Base-by-base conservation (phyloP, 495 filamentous ascomycete species). In the Aspergillus nidulans region DNA sequence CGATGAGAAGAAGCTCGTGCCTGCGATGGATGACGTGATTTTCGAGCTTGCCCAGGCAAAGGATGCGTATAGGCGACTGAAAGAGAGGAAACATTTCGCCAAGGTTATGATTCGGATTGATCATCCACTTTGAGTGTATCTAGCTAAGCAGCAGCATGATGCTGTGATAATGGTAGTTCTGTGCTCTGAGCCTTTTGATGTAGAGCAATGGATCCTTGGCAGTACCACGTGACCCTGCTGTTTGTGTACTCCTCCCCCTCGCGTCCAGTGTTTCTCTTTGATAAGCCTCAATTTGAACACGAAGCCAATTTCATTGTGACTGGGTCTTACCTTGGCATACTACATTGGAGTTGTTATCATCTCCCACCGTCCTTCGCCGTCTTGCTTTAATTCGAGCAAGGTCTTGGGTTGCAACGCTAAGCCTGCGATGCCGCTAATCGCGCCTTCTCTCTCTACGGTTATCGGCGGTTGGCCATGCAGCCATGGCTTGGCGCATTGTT, bases 1-100 rank as follows among this genome's bases (percentile, higher is more conserved):
- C 50, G 81, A 83, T 59, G 71, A 66, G 30, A 75, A 79, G 42
- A 62, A 76, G 6, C 81, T 87, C 42, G 69, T 80, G 48, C 84
- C 84, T 0, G 73, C 82, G 1, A 55, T 86, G 10, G 84, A 86
- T 57, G 52, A 77, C 53, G 70, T 63, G 46, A 58, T 77, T 12
- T 86, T 85, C 52, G 63, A 57, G 0, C 67, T 87, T 3, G 75
- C 77, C 1, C 61, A 77, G 39, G 53, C 68, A 0, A 76, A 71
- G 61, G 73, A 83, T 38, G 77, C 74, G 4, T 77, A 75, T 40
- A 24, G 48, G 18, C 34, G 48, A 2, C 18, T 50, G 20, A 50
- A 50, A 34, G 32, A 50, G 32, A 39, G 40, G 48, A 39, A 40
- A 34, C 48, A 50, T 26, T 50, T 40, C 19, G 19, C 48, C 13